A percentile compares a stretch with the other conserved stretches of the same genome.
These are phyloP conservation scores for Phaeoacremonium minimum DNA, from an alignment of 2,329 filamentous ascomycete genomes.

Conservation along the genomic window DNA sequence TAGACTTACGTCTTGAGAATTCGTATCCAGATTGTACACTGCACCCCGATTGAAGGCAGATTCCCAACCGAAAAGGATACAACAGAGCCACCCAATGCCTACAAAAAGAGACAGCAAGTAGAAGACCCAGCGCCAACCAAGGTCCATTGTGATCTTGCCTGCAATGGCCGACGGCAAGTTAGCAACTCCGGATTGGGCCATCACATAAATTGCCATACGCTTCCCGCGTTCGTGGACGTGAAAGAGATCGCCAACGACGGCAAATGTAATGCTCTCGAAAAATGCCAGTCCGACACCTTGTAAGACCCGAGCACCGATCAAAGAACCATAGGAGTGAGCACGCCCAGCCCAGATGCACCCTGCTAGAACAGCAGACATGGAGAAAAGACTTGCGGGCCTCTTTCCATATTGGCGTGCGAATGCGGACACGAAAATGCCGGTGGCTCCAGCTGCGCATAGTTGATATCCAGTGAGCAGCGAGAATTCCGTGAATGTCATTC, in stretches of 20 bases:
- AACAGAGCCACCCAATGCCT: constrained; percentile 21
- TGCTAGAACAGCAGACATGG: constrained; percentile 12
- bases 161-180: constrained; percentile 14
- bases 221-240: constrained; percentile 21
- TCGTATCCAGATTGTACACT: constrained; percentile 1
- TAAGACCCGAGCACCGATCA: constrained; percentile 17
- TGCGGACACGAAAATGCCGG: constrained; percentile 13
- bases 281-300: constrained; percentile 19
- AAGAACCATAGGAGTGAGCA: constrained; percentile 10
- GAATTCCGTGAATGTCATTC: constrained; percentile 11
- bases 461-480: constrained; percentile 15
- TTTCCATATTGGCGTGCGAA: constrained; percentile 18
- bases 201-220: constrained; percentile 11
- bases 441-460: constrained; percentile 11
- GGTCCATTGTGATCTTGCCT: constrained; percentile 13
- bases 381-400: constrained; percentile 17
- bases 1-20: not conserved
- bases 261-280: constrained; percentile 18
- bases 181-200: constrained; percentile 10
- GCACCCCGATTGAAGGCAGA: constrained; percentile 25
- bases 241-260: constrained; percentile 19
- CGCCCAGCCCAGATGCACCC: constrained; percentile 13
- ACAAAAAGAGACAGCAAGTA: constrained; percentile 26
- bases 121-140: constrained; percentile 23
- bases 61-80: constrained; percentile 32